Conservation (phyloP, 2,329 filamentous ascomycete genomes). For the Blumeriella jaapii region DNA sequence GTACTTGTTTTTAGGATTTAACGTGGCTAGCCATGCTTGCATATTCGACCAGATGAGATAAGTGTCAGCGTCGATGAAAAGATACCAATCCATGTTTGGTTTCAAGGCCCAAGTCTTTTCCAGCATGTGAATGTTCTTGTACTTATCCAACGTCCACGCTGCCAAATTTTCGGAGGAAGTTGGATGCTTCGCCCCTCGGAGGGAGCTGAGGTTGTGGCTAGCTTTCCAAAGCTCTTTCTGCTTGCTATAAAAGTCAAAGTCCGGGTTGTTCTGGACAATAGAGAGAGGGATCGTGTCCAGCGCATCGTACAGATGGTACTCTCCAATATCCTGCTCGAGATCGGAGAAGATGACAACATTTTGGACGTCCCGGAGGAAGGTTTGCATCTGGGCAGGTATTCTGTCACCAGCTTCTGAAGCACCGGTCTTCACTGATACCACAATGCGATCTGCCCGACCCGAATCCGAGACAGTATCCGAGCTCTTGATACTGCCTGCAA, state of each 20-base stretch:
- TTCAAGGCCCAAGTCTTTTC: slow-evolving; percentile 41
- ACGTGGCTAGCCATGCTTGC: slow-evolving; percentile 19
- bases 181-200: slow-evolving; percentile 8
- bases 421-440: slow-evolving; percentile 43
- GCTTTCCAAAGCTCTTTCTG: slow-evolving; percentile 33
- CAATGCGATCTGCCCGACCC: not conserved
- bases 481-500: not conserved
- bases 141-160: slow-evolving; percentile 47
- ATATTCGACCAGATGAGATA: slow-evolving; percentile 44
- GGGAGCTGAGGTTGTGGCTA: slow-evolving; percentile 34
- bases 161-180: slow-evolving; percentile 27
- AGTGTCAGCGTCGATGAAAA: slow-evolving; percentile 47
- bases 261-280: slow-evolving; percentile 31
- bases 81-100: slow-evolving; percentile 44
- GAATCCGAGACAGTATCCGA: not conserved
- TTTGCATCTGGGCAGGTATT: slow-evolving; percentile 42
- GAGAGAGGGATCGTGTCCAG: slow-evolving; percentile 32
- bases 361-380: slow-evolving; percentile 35
- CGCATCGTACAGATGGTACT: slow-evolving; percentile 34
- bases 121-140: slow-evolving; percentile 48
- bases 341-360: slow-evolving; percentile 48
- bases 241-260: slow-evolving; percentile 36
- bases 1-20: slow-evolving; percentile 27
- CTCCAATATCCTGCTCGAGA: slow-evolving; percentile 37
- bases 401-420: slow-evolving; percentile 40